Base-by-base conservation (phyloP, 805 yeast genomes). In the Nakazawaea ishiwadae region DNA sequence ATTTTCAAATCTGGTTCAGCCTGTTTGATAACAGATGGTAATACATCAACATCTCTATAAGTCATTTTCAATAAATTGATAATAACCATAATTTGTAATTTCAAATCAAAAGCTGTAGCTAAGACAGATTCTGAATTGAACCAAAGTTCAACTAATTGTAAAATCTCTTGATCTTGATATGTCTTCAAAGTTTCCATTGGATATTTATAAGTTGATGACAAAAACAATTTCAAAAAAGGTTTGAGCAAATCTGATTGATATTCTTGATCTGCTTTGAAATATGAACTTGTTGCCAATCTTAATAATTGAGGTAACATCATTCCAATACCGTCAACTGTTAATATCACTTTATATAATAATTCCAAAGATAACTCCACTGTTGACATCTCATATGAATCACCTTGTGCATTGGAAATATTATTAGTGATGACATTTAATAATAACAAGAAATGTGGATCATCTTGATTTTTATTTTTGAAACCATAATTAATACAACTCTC, bases 51-150 rank as follows among this genome's bases (percentile, higher is more conserved):
- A 31, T 40, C 18, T 49, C 48, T 14, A 47, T 65, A 66, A 39
- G 63, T 60, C 5, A 62, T 64, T 11, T 62, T 52, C 14, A 72
- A 46, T 15, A 73, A 51, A 2, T 73, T 50, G 30, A 71, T 58
- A 33, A 72, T 53, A 0, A 77, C 69, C 51, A 76, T 54, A 5
- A 72, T 68, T 54, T 76, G 78, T 34, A 75, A 56, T 50, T 75
- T 76, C 47, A 77, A 64, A 20, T 79, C 81, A 48, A 73, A 75
- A 16, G 74, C 80, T 45, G 79, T 75, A 42, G 65, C 69, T 56
- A 73, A 66, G 44, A 45, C 31, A 8, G 63, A 68, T 32, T 60
- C 70, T 17, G 71, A 62, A 48, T 69, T 62, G 45, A 74, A 63
- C 79, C 79, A 75, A 47, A 72, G 56, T 45, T 68, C 65, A 52